Conservation (phyloP, 176 grass and related monocot genomes). For the Musa troglodytarum region DNA sequence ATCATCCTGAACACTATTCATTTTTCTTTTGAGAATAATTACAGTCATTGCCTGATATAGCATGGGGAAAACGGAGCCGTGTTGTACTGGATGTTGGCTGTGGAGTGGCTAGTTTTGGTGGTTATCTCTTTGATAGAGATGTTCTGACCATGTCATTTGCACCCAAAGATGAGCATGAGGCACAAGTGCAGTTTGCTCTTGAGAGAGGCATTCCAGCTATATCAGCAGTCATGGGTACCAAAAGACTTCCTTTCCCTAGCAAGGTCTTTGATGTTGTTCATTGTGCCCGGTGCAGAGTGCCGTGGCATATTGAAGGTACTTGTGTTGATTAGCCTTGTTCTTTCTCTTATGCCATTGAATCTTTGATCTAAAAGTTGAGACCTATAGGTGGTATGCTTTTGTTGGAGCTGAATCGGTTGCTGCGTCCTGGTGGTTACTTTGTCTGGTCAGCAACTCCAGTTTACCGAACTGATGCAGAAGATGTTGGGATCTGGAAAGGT, state of each 20-base stretch:
- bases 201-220: conserved; percentile 98
- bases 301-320: conserved; percentile 95
- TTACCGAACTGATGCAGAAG: conserved; percentile 80
- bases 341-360: conserved; percentile 25
- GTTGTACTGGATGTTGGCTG: conserved; percentile 90
- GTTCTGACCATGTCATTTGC: conserved; percentile 94
- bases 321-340: conserved; percentile 8
- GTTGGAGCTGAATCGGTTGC: conserved; percentile 81
- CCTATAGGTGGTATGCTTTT: conserved; percentile 86
- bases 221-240: conserved; percentile 97
- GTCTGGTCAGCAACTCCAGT: conserved; percentile 97
- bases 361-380: conserved; percentile 1
- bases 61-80: conserved; percentile 77
- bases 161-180: conserved; percentile 99
- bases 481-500: conserved; percentile 93
- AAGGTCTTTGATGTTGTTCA: conserved; percentile 92
- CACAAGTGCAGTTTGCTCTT: conserved; percentile 96
- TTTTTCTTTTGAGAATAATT: not conserved
- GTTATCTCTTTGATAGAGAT: conserved; percentile 98
- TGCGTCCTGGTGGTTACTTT: conserved; percentile 95
- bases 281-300: conserved; percentile 88
- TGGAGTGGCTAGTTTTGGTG: conserved; percentile 98
- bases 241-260: conserved; percentile 89
- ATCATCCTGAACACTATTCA: not conserved
- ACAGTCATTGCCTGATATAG: conserved; percentile 83